Evolutionary conservation across 306 rosid genomes (phyloP).

Genomic region (Malus sieversii): DNA sequence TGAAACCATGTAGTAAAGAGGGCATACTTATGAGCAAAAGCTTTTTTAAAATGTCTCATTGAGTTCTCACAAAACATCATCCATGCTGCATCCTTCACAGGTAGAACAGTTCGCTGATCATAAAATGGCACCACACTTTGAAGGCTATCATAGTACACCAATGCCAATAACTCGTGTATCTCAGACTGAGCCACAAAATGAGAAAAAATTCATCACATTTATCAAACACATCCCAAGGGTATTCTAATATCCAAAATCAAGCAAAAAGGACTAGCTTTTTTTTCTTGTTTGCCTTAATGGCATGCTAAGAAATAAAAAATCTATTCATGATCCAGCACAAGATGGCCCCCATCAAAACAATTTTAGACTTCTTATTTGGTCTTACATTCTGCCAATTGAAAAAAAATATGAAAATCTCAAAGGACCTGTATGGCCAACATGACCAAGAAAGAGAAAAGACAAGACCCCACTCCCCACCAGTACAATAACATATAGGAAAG

Average conservation of each 20-base stretch:
- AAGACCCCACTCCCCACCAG: neutral
- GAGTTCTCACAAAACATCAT: slow-evolving; percentile 72
- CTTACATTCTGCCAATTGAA: neutral
- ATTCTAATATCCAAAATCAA: slow-evolving; percentile 5
- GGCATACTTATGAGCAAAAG: slow-evolving; percentile 65
- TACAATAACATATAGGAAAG: neutral
- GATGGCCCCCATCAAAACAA: neutral
- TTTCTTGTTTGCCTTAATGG: neutral
- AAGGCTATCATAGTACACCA: slow-evolving; percentile 96
- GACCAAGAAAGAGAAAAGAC: slow-evolving; percentile 13
- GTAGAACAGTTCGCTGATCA: slow-evolving; percentile 84
- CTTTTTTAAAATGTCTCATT: slow-evolving; percentile 93
- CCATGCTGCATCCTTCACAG: slow-evolving; percentile 82
- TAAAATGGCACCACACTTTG: slow-evolving; percentile 93
- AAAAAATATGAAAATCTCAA: neutral
- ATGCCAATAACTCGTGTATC: slow-evolving; percentile 89
- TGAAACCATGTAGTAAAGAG: slow-evolving; percentile 7
- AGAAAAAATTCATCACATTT: neutral
- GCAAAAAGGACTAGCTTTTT: slow-evolving; percentile 6
- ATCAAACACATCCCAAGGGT: neutral
- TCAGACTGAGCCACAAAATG: slow-evolving; percentile 56
- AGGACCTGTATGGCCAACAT: neutral
- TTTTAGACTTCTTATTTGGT: neutral
- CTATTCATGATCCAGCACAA: slow-evolving; percentile 17
- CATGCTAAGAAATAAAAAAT: slow-evolving; percentile 1